Conservation (phyloP, 2,329 filamentous ascomycete genomes). For the Talaromyces sp. region DNA sequence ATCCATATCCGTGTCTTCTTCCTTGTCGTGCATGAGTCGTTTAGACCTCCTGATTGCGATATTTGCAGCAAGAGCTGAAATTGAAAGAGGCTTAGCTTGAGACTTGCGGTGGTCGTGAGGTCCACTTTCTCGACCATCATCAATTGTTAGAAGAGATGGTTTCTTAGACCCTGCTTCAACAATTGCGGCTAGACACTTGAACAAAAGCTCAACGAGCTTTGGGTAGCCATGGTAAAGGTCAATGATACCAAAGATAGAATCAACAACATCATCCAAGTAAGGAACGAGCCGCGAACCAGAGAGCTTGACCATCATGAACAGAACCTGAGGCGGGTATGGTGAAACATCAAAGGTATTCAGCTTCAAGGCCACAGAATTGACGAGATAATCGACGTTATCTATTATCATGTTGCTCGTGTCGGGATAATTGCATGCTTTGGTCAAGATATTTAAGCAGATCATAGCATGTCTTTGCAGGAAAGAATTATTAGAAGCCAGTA, state of each 20-base stretch:
- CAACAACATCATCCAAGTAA: constrained; percentile 88
- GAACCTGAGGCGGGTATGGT: constrained; percentile 83
- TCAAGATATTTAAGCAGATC: constrained; percentile 78
- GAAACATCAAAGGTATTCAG: constrained; percentile 92
- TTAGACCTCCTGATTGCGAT: constrained; percentile 39
- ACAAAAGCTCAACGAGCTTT: constrained; percentile 79
- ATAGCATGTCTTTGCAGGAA: constrained; percentile 79
- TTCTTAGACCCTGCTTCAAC: constrained; percentile 76
- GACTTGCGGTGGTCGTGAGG: constrained; percentile 32
- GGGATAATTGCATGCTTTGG: constrained; percentile 71
- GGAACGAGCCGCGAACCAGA: constrained; percentile 80
- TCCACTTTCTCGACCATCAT: constrained; percentile 29
- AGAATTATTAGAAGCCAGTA: constrained; percentile 71
- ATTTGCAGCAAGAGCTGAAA: constrained; percentile 38
- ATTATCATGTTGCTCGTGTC: constrained; percentile 79
- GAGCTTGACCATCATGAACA: constrained; percentile 91
- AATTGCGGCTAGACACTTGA: constrained; percentile 78
- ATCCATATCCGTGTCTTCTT: constrained; percentile 28
- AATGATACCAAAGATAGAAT: constrained; percentile 88
- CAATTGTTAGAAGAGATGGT: constrained; percentile 51
- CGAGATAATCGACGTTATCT: constrained; percentile 92
- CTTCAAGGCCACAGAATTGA: constrained; percentile 86
- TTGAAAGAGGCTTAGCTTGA: constrained; percentile 31
- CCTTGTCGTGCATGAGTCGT: constrained; percentile 24
- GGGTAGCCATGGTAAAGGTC: constrained; percentile 95